Base-by-base conservation (phyloP, 2,329 filamentous ascomycete genomes). In the Grosmannia huntii region DNA sequence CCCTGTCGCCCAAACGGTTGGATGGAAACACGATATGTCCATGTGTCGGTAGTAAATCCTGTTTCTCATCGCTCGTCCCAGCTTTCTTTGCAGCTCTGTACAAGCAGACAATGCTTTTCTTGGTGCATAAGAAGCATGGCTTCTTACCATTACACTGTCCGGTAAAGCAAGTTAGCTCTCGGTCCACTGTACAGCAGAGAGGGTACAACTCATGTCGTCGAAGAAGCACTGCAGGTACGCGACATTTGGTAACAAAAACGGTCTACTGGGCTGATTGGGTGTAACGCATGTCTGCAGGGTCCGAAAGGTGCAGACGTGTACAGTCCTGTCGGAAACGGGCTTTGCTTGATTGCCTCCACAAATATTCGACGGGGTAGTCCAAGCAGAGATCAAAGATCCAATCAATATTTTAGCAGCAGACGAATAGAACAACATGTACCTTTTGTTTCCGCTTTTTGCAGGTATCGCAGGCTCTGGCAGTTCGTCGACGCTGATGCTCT, bases 401-500 rank as follows among this genome's bases (percentile, higher is more conserved):
- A 9, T 10, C 31, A 33, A 33, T 7, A 10, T 33, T 10, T 33
- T 33, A 10, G 31, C 46, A 49, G 46, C 46, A 14, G 11, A 21
- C 11, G 12, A 19, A 50, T 6, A 28, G 27, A 33, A 23, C 12
- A 25, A 48, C 25, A 65, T 77, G 74, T 66, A 83, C 83, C 75
- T 85, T 86, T 71, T 86, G 83, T 68, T 86, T 86, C 61, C 83
- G 77, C 60, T 77, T 75, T 70, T 84, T 85, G 72, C 83, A 86
- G 62, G 74, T 79, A 62, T 84, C 79, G 68, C 83, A 86, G 48
- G 83, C 83, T 64, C 82, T 78, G 28, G 80, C 79, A 56, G 78
- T 85, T 64, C 83, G 78, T 69, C 82, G 79, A 62, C 83, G 76
- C 68, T 83, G 80, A 62, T 84, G 80, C 63, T 76, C 75, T 36